These are phyloP conservation scores for Tarenaya hassleriana DNA, from an alignment of 345 rosid species.

Conservation along the genomic window DNA sequence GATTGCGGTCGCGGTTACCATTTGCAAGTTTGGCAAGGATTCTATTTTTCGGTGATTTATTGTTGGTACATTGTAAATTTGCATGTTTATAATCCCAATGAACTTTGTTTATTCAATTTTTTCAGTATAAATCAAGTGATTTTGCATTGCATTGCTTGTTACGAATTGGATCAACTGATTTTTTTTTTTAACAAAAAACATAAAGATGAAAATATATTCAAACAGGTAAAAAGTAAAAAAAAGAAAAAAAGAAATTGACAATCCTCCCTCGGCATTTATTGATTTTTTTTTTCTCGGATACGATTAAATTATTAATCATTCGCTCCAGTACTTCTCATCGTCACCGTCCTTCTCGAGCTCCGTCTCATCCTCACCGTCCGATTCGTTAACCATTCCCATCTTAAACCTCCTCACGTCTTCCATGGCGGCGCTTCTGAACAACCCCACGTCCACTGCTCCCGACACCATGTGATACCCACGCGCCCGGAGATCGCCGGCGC, in stretches of 20 bases:
- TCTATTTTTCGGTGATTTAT: not conserved
- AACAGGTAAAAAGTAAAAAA: not conserved
- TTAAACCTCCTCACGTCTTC: constrained; percentile 77
- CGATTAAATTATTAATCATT: constrained; percentile 5
- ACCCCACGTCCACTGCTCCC: constrained; percentile 65
- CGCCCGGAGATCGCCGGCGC: constrained; percentile 38
- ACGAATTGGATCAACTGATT: too few relatives aligned
- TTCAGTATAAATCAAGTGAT: too few relatives aligned
- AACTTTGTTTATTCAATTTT: not conserved
- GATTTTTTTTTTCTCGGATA: not conserved
- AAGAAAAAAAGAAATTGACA: not conserved
- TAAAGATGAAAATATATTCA: too few relatives aligned
- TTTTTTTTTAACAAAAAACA: too few relatives aligned
- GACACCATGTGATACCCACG: constrained; percentile 79
- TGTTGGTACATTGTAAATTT: not conserved
- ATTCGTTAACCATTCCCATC: constrained; percentile 33
- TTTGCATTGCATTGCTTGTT: too few relatives aligned
- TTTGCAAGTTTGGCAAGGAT: not conserved
- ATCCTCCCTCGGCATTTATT: constrained; percentile 4
- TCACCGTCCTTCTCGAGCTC: constrained; percentile 26
- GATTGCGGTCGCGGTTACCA: not conserved
- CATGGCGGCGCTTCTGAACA: constrained; percentile 58
- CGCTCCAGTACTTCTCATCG: constrained; percentile 42
- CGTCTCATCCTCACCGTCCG: constrained; percentile 34
- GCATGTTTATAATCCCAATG: too few relatives aligned